These are phyloP conservation scores for Daldinia loculata DNA, from an alignment of 495 filamentous ascomycete genomes.

Conservation along the genomic window DNA sequence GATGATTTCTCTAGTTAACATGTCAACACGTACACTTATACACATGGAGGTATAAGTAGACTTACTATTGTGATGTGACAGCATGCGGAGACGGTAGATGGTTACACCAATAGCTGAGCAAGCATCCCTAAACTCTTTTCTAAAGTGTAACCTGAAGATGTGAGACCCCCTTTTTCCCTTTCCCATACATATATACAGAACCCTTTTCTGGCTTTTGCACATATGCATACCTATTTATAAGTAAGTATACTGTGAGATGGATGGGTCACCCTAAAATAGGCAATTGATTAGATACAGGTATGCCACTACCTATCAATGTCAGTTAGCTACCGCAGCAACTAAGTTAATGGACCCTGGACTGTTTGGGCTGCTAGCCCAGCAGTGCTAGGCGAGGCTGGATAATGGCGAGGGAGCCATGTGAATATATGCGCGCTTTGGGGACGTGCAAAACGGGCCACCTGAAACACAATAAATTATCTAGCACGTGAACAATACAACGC, in stretches of 20 bases:
- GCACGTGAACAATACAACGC: constrained; percentile 26
- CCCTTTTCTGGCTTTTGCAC: background rate
- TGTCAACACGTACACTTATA: background rate
- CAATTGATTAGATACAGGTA: constrained; percentile 21
- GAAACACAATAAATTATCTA: constrained; percentile 35
- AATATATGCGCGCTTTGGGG: constrained; percentile 8
- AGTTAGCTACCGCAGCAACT: background rate
- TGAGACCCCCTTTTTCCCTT: constrained; percentile 17
- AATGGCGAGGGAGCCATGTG: constrained; percentile 30
- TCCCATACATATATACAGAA: background rate
- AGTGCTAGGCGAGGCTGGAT: constrained; percentile 11
- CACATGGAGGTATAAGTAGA: background rate
- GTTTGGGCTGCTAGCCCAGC: background rate
- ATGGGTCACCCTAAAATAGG: background rate
- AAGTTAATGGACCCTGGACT: constrained; percentile 13
- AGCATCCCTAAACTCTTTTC: background rate
- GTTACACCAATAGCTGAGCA: background rate
- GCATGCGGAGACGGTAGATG: constrained; percentile 4
- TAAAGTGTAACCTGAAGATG: constrained; percentile 5
- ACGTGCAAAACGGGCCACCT: constrained; percentile 29
- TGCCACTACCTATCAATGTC: background rate
- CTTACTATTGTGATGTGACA: constrained; percentile 17
- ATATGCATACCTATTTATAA: background rate
- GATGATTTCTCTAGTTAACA: background rate
- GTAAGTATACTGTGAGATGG: background rate